Evolutionary conservation across 495 filamentous ascomycete species (phyloP).

Genomic region (Darksidea phi): DNA sequence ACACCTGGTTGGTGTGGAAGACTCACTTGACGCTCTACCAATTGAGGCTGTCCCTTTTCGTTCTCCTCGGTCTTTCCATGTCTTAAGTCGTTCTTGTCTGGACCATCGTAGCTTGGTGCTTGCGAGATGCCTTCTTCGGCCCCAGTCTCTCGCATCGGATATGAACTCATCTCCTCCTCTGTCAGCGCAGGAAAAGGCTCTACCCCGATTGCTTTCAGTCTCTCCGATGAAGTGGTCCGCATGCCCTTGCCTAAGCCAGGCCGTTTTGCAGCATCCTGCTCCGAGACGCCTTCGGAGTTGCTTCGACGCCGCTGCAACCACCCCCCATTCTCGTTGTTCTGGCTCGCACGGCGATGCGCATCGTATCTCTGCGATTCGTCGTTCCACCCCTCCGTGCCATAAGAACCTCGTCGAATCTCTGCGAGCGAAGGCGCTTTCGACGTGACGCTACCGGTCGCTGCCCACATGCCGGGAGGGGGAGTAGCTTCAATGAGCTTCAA

Average conservation of each 20-base stretch:
- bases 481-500: conserved; percentile 50
- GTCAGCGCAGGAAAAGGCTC: conserved; percentile 35
- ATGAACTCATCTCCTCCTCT: conserved; percentile 31
- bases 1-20: not conserved
- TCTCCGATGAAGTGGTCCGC: conserved; percentile 1
- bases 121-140: not conserved
- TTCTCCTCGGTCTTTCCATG: conserved; percentile 7
- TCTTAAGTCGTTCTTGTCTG: conserved; percentile 3
- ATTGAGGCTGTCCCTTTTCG: not conserved
- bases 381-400: conserved; percentile 46
- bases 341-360: conserved; percentile 23
- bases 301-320: conserved; percentile 8
- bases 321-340: conserved; percentile 19
- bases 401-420: conserved; percentile 48
- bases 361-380: conserved; percentile 37
- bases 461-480: conserved; percentile 54
- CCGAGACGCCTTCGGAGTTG: conserved; percentile 2
- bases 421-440: conserved; percentile 46
- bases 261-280: not conserved
- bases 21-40: not conserved
- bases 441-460: conserved; percentile 49
- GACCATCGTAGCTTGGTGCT: conserved; percentile 13
- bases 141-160: conserved; percentile 1
- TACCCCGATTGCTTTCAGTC: not conserved
- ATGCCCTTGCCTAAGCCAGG: conserved; percentile 4